Base-by-base conservation (phyloP, 2,329 filamentous ascomycete species). In the Cyanodermella asteris region DNA sequence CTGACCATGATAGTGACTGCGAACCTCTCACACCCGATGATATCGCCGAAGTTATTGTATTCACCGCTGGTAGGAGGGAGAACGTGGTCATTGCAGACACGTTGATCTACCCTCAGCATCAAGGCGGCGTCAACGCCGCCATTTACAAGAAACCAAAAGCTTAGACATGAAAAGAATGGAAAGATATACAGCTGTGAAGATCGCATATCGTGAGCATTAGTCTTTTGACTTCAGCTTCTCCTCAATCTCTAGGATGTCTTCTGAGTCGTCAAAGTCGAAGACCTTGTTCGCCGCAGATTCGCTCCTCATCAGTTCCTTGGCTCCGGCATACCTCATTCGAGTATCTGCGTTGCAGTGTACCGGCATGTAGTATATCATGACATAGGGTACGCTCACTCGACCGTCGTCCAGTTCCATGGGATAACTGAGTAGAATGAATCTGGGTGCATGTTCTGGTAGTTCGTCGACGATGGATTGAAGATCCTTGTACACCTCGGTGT, bases 221-320 rank as follows among this genome's bases (percentile, higher is more conserved):
- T 52, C 42, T 33, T 51, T 48, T 9, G 45, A 50, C 33, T 46
- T 51, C 37, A 74, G 48, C 51, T 66, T 73, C 35, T 63, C 55
- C 29, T 82, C 76, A 33, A 94, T 69, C n/a, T 73, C 70, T 35
- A 76, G 69, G 37, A 94, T 44, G 27, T 93, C 84, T 27, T 91
- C 80, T 4, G 64, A 62, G 12, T 64, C 70, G 37, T 76, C 68
- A 24, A 94, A 68, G 48, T 94, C 84, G 33, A 97, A 65, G 14
- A 94, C 72, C 37, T 66, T 68, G 27, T 74, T 72, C n/a, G 81
- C 82, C 53, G 93, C 81, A 30, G 77, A 77, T 27, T 78, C 90
- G 43, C 78, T 91, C 35, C 82, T 69, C 73, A 94, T 81, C 47
- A 94, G 52, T 54, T 97, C 87, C 51, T 93, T 91, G 21, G 87